These are phyloP conservation scores for Mucor indicus DNA, from an alignment of 371 early-diverging fungal genomes.

Conservation along the genomic window DNA sequence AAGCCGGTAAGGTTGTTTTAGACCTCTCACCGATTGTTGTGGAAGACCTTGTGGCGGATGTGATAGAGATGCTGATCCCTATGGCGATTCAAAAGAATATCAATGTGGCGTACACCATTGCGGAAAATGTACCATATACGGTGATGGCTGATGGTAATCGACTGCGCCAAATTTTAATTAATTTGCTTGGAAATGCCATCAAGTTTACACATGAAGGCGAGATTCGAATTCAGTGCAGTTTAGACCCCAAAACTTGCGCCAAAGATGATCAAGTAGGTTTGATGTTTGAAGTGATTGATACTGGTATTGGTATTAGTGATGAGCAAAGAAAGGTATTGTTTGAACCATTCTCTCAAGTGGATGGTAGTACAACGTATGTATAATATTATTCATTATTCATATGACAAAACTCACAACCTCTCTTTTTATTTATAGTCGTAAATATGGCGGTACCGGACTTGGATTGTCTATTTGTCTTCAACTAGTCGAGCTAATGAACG, in stretches of 20 bases:
- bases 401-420: neutral
- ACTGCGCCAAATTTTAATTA: conserved; percentile 38
- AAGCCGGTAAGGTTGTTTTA: conserved; percentile 58
- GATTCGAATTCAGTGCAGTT: conserved; percentile 40
- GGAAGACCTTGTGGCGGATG: conserved; percentile 54
- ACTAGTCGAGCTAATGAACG: conserved; percentile 55
- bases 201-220: conserved; percentile 60
- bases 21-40: conserved; percentile 48
- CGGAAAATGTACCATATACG: conserved; percentile 29
- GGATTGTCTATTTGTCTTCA: conserved; percentile 60
- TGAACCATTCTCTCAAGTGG: conserved; percentile 58
- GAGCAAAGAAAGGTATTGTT: conserved; percentile 56
- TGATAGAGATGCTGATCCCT: conserved; percentile 51
- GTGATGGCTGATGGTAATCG: conserved; percentile 51
- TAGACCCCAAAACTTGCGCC: conserved; percentile 3
- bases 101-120: conserved; percentile 43
- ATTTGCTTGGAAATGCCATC: conserved; percentile 41
- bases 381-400: neutral
- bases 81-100: conserved; percentile 52
- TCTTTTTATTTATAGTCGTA: conserved; percentile 27
- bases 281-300: conserved; percentile 44
- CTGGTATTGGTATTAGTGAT: conserved; percentile 55
- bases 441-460: conserved; percentile 64
- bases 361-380: conserved; percentile 54
- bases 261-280: conserved; percentile 13